Conservation (phyloP, 495 filamentous ascomycete genomes). For the Glutinoglossum americanum region DNA sequence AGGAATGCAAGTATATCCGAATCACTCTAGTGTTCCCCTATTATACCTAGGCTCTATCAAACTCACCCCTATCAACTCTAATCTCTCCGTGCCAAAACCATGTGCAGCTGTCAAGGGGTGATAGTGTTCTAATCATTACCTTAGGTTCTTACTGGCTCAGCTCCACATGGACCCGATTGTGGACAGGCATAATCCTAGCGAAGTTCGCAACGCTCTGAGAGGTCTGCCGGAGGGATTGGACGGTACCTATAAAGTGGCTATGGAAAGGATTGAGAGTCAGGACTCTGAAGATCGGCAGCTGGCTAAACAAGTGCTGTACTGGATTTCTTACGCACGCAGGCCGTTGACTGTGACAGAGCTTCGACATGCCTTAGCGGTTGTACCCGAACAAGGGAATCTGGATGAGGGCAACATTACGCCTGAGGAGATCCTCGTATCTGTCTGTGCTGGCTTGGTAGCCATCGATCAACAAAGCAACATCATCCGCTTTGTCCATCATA, state of each 20-base stretch:
- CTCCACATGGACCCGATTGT: slow-evolving; percentile 26
- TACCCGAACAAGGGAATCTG: slow-evolving; percentile 23
- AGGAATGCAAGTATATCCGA: too few species aligned
- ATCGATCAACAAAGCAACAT: slow-evolving; percentile 24
- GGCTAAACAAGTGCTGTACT: slow-evolving; percentile 7
- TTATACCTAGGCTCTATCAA: too few species aligned
- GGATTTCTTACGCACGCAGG: slow-evolving; percentile 23
- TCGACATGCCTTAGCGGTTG: slow-evolving; percentile 24
- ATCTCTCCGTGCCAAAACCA: too few species aligned
- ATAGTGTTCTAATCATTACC: slow-evolving; percentile 8
- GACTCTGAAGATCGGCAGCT: slow-evolving; percentile 18
- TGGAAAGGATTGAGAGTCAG: slow-evolving; percentile 23
- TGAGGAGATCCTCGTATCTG: slow-evolving; percentile 20
- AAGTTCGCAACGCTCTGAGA: slow-evolving; percentile 7
- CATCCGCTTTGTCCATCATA: slow-evolving; percentile 33
- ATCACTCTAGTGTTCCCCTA: too few species aligned
- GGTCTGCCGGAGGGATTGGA: too few species aligned
- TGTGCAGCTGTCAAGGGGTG: too few species aligned
- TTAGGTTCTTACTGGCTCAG: slow-evolving; percentile 32
- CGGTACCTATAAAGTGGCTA: slow-evolving; percentile 24
- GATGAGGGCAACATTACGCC: slow-evolving; percentile 20
- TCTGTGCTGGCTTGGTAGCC: slow-evolving; percentile 31
- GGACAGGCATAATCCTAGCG: slow-evolving; percentile 14
- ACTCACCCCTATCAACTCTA: too few species aligned
- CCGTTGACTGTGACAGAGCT: slow-evolving; percentile 27